Evolutionary conservation across 1,284 basidiomycete genomes (phyloP).

Genomic region (Trametes polyzona): DNA sequence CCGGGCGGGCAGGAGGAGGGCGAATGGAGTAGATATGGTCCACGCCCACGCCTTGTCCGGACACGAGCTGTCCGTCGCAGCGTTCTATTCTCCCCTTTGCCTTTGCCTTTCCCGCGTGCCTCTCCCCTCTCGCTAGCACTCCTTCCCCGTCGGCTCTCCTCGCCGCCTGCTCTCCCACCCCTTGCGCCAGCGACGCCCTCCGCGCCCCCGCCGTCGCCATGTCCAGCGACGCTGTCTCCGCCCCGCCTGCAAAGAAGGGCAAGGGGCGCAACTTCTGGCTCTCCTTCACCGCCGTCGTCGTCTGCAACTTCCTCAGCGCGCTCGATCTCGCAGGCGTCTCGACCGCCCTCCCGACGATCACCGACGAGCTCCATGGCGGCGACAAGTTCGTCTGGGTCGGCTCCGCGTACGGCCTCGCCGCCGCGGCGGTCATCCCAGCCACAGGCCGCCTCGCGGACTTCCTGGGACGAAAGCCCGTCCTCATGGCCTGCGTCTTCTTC

Average conservation of each 20-base stretch:
- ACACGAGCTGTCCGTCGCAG: background rate
- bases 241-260: background rate
- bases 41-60: background rate
- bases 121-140: background rate
- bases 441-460: constrained; percentile 36
- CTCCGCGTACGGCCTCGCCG: constrained; percentile 39
- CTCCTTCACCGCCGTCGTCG: constrained; percentile 21
- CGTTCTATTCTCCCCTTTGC: too few relatives aligned
- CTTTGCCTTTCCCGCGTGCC: background rate
- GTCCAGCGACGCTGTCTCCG: background rate
- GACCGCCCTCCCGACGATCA: constrained; percentile 19
- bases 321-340: constrained; percentile 29
- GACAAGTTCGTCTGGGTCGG: constrained; percentile 41
- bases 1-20: too few relatives aligned
- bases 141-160: background rate
- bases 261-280: constrained; percentile 23
- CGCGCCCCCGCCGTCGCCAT: background rate
- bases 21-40: background rate
- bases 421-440: constrained; percentile 37
- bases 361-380: constrained; percentile 11
- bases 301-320: constrained; percentile 32
- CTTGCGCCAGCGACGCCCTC: background rate
- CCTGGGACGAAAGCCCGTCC: constrained; percentile 39
- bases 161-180: background rate
- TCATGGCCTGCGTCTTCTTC: constrained; percentile 35